Evolutionary conservation across 2,329 filamentous ascomycete species (phyloP).

Genomic region (Cladosporium cucumerinum): DNA sequence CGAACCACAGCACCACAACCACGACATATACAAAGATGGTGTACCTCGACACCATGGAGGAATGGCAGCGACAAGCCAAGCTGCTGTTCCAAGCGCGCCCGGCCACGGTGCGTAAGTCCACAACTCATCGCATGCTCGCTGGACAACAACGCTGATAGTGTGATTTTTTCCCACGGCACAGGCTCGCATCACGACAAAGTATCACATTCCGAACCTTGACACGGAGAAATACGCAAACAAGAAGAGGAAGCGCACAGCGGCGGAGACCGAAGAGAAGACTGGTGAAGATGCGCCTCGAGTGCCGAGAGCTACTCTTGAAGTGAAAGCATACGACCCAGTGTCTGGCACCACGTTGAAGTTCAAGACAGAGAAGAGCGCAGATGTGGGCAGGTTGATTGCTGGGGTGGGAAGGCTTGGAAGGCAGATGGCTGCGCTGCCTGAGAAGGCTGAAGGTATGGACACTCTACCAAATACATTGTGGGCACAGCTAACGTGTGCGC

Average conservation of each 20-base stretch:
- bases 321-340: constrained; percentile 86
- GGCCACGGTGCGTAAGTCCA: constrained; percentile 61
- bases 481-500: neutral
- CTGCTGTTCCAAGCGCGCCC: constrained; percentile 84
- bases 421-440: constrained; percentile 52
- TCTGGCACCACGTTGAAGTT: constrained; percentile 86
- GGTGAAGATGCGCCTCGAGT: constrained; percentile 41
- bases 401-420: constrained; percentile 73
- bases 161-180: constrained; percentile 38
- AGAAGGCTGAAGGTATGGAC: constrained; percentile 37
- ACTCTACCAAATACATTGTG: constrained; percentile 3
- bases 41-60: constrained; percentile 74
- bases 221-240: constrained; percentile 32
- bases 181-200: constrained; percentile 91
- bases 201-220: constrained; percentile 58
- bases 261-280: constrained; percentile 29
- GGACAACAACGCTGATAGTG: neutral
- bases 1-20: neutral
- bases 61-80: constrained; percentile 86
- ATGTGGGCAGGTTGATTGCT: constrained; percentile 78
- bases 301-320: constrained; percentile 66
- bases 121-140: neutral
- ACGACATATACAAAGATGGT: constrained; percentile 58
- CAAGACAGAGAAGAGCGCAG: constrained; percentile 82
- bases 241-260: constrained; percentile 25